Evolutionary conservation across 2,329 filamentous ascomycete genomes (phyloP), one percentile per base, ranked within the genome.

Genomic region (Zalaria obscura): DNA sequence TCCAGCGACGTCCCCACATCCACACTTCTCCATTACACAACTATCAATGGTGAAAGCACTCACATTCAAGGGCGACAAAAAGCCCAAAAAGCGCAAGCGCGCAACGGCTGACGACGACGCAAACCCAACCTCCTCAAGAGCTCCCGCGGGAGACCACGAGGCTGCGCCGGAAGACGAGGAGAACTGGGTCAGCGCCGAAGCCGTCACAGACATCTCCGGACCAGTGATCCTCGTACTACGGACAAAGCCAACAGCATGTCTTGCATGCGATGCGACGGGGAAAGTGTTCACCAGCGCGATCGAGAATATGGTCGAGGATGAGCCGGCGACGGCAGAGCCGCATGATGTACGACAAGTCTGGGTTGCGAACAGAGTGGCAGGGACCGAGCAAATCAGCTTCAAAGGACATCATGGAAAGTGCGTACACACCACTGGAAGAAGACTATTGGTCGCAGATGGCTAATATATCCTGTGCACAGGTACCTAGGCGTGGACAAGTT

Each of bases 291-390:
- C 83, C 4, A 78, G 83, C 51, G 66, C 72, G 9, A 67, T 98
- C 39, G 86, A 93, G 67, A 95, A 96, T 57, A 80, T 94, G 31
- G 74, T 94, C 45, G 88, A 95, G 43, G 78, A 70, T 26, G 82
- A 93, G 56, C 75, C 84, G 3, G 61, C 72, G n/a, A 94, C 78
- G 4, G 86, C 89, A 5, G 91, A 98, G 64, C 91, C 91, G 39
- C 88, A 95, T 61, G 88, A 96, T 59, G 88, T 96, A 45, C 72
- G 89, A 46, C 88, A 95, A 66, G 91, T 98, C 10, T 98, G 89
- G 84, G 76, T 96, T 49, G 86, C 84, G 45, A 93, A 83, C 52
- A 75, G 74, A 50, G 80, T 95, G 8, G 75, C 80, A 1, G 89
- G 89, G 3, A 89, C 83, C 1, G 84, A 93, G 48, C 52, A 48